Percentiles rank a stretch among this genome's conserved stretches.
Conservation (phyloP, 2,329 filamentous ascomycete species). For the Ophiostoma sp. region DNA sequence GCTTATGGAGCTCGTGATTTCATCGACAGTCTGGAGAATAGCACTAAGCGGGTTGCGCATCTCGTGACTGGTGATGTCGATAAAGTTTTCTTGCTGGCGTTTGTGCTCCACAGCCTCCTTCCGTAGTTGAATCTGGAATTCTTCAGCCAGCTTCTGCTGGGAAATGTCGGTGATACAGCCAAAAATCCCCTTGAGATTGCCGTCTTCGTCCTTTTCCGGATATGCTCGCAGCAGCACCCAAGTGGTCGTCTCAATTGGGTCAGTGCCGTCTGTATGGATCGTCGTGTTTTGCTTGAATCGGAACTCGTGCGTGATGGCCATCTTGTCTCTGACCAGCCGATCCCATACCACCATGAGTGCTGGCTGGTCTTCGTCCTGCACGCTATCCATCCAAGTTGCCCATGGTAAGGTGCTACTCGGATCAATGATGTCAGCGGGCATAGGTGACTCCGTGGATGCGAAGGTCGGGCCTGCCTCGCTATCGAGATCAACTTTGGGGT, state of each 20-base stretch:
- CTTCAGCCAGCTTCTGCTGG: conserved; percentile 77
- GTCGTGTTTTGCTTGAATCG: conserved; percentile 67
- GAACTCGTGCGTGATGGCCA: conserved; percentile 65
- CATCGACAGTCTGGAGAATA: conserved; percentile 70
- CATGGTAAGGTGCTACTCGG: conserved; percentile 10
- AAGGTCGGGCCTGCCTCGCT: neutral
- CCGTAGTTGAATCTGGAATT: conserved; percentile 68
- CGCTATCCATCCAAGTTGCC: conserved; percentile 63
- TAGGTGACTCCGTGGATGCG: neutral
- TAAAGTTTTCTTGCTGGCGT: conserved; percentile 64
- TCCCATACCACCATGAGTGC: conserved; percentile 57
- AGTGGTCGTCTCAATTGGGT: conserved; percentile 37
- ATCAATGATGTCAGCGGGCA: neutral
- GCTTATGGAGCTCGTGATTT: conserved; percentile 53
- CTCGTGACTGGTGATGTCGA: conserved; percentile 69
- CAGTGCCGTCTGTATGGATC: conserved; percentile 55
- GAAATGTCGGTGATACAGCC: conserved; percentile 82
- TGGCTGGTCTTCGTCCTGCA: conserved; percentile 59
- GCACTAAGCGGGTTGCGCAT: conserved; percentile 72
- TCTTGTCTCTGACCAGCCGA: conserved; percentile 54
- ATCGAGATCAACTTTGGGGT: conserved; percentile 39
- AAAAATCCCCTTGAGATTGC: conserved; percentile 66
- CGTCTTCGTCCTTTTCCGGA: conserved; percentile 61
- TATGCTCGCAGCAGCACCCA: conserved; percentile 76
- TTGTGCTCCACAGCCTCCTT: conserved; percentile 79